Evolutionary conservation across 1,284 basidiomycete genomes (phyloP).

Genomic region (Singerocomus rubriflavus): DNA sequence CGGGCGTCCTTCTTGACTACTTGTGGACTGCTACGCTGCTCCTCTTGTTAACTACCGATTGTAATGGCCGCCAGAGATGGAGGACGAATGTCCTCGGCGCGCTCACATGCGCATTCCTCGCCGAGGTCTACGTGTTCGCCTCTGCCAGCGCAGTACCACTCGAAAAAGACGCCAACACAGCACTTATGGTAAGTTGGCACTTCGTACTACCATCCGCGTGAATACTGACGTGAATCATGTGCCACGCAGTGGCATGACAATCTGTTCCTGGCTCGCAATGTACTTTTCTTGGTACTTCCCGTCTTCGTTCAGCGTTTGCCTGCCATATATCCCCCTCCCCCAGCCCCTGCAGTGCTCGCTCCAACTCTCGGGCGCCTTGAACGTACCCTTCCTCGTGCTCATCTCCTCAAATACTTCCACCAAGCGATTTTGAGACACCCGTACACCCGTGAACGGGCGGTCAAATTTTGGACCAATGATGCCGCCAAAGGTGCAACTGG

Average conservation of each 20-base stretch:
- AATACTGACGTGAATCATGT: constrained; percentile 4
- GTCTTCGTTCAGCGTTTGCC: constrained; percentile 47
- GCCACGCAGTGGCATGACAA: constrained; percentile 62
- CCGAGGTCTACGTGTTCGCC: constrained; percentile 53
- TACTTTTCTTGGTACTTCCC: constrained; percentile 59
- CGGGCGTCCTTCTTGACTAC: constrained; percentile 55
- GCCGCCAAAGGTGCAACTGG: constrained; percentile 48
- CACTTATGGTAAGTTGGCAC: constrained; percentile 53
- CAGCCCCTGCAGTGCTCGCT: constrained; percentile 19
- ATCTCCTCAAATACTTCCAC: constrained; percentile 52
- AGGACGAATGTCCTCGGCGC: constrained; percentile 48
- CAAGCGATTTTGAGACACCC: constrained; percentile 56
- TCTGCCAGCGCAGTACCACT: constrained; percentile 48
- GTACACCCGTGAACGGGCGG: constrained; percentile 42
- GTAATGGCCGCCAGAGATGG: constrained; percentile 43
- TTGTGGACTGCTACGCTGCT: constrained; percentile 53
- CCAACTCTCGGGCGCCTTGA: constrained; percentile 37
- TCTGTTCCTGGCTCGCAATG: constrained; percentile 49
- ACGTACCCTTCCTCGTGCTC: constrained; percentile 42
- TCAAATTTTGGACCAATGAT: constrained; percentile 56
- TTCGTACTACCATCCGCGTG: neutral
- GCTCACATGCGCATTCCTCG: constrained; percentile 46
- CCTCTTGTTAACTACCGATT: constrained; percentile 45
- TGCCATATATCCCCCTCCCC: constrained; percentile 19
- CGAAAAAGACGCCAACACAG: constrained; percentile 35